phyloP scores from a whole-genome alignment of 1,284 basidiomycete species.

The Psilocybe mexicana region DNA sequence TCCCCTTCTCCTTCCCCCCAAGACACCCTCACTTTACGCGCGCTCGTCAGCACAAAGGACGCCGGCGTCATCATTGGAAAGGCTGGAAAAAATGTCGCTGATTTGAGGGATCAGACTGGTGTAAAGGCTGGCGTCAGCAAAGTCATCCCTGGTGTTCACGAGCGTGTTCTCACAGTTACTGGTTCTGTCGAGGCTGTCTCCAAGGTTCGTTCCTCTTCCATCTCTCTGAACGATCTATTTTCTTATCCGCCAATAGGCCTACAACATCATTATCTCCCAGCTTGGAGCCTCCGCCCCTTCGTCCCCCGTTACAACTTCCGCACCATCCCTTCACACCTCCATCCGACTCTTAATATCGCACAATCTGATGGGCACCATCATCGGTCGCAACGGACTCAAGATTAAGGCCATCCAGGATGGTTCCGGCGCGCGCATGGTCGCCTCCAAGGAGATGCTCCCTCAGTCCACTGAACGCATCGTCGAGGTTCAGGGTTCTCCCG shows the following conservation, averaged over 20 bases:
- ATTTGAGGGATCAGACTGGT: conserved; percentile 91
- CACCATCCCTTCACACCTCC: conserved; percentile 78
- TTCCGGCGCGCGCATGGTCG: conserved; percentile 96
- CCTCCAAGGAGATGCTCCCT: conserved; percentile 98
- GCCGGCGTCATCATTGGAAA: conserved; percentile 97
- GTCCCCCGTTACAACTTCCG: conserved; percentile 61
- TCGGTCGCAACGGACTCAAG: conserved; percentile 95
- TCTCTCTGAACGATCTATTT: conserved; percentile 7
- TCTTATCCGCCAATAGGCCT: conserved; percentile 61
- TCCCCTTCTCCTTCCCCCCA: conserved; percentile 61
- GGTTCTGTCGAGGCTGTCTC: conserved; percentile 91
- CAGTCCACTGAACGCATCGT: conserved; percentile 98
- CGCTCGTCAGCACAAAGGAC: conserved; percentile 94
- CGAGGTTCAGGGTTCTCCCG: conserved; percentile 92
- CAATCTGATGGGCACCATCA: conserved; percentile 99
- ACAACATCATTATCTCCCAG: conserved; percentile 92
- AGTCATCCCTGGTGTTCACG: conserved; percentile 95
- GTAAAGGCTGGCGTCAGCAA: conserved; percentile 99
- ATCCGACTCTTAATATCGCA: conserved; percentile 97
- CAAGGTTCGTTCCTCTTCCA: conserved; percentile 55
- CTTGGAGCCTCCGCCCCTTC: conserved; percentile 79
- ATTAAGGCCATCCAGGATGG: conserved; percentile 99
- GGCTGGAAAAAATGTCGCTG: conserved; percentile 95
- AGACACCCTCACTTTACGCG: conserved; percentile 83
- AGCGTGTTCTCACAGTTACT: conserved; percentile 93